A percentile compares a stretch with the other conserved stretches of the same genome.
phyloP scores from a whole-genome alignment of 768 basidiomycete species.

The Heimioporus sp. region DNA sequence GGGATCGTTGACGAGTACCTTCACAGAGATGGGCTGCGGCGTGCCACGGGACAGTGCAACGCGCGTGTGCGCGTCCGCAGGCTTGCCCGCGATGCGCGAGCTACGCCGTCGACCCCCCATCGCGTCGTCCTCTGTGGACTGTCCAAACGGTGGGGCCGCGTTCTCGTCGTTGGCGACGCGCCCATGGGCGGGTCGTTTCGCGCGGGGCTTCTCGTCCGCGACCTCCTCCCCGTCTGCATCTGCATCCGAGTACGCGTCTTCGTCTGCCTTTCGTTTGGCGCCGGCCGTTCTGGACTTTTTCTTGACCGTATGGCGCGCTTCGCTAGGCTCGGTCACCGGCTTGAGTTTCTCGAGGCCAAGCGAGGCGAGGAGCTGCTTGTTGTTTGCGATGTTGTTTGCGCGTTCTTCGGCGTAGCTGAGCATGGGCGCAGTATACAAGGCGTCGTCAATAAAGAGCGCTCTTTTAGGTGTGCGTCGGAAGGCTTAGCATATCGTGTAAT shows the following conservation, averaged over 20 bases:
- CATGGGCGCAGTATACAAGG: constrained; percentile 2
- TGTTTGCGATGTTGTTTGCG: constrained; percentile 38
- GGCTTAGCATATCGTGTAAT: too few species aligned
- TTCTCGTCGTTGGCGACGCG: constrained; percentile 22
- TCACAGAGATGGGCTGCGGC: constrained; percentile 39
- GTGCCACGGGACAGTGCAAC: constrained; percentile 36
- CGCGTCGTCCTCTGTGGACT: background rate
- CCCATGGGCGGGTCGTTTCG: constrained; percentile 5
- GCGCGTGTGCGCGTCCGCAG: constrained; percentile 43
- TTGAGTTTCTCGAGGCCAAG: constrained; percentile 41
- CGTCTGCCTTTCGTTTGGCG: constrained; percentile 43
- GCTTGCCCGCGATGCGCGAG: constrained; percentile 59
- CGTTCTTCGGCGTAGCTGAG: constrained; percentile 35
- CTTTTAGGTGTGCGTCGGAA: too few species aligned
- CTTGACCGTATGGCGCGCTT: constrained; percentile 25
- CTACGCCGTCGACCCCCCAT: constrained; percentile 55
- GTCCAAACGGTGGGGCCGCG: background rate
- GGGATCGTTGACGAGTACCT: constrained; percentile 30
- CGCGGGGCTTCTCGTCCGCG: constrained; percentile 27
- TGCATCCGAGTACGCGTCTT: constrained; percentile 12
- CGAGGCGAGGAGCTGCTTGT: constrained; percentile 39
- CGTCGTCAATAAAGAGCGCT: background rate
- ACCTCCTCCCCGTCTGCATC: constrained; percentile 29
- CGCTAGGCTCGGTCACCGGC: constrained; percentile 48
- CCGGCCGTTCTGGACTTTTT: constrained; percentile 1